A percentile compares a stretch with the other conserved stretches of the same genome.
phyloP scores from a whole-genome alignment of 73 alveolate species.

The Tetrahymena borealis region DNA sequence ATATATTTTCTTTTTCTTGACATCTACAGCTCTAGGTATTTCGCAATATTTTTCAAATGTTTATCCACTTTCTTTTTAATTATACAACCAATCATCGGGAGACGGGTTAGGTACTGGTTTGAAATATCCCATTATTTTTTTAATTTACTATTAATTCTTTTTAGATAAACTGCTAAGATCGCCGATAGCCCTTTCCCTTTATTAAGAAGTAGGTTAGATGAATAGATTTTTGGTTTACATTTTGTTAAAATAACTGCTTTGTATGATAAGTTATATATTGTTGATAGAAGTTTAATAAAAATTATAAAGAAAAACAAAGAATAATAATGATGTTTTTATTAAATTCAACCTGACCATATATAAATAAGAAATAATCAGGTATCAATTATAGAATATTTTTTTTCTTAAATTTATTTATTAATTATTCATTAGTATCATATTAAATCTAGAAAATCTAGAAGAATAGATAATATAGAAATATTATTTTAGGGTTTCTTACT shows the following conservation, averaged over 20 bases:
- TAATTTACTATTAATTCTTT: background rate
- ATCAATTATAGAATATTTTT: too few species aligned
- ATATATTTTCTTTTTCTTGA: conserved; percentile 5
- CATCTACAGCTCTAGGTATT: conserved; percentile 39
- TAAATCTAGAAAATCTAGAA: too few species aligned
- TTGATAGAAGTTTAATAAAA: background rate
- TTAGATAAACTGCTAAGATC: background rate
- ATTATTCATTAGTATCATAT: too few species aligned
- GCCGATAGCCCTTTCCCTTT: background rate
- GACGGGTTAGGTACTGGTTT: conserved; percentile 25
- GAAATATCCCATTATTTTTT: background rate
- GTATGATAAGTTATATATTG: background rate
- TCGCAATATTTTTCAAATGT: conserved; percentile 60
- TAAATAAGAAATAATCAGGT: too few species aligned
- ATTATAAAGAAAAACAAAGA: background rate
- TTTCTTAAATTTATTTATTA: too few species aligned
- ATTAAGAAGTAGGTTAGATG: background rate
- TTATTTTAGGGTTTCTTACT: too few species aligned
- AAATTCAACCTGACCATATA: too few species aligned
- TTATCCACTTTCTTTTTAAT: conserved; percentile 77
- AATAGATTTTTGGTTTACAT: background rate
- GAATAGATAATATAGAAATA: too few species aligned
- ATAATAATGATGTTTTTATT: too few species aligned
- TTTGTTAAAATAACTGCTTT: background rate
- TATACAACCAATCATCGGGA: conserved; percentile 77